phyloP scores from a whole-genome alignment of 2,329 filamentous ascomycete genomes.

The Ambrosiella xylebori region DNA sequence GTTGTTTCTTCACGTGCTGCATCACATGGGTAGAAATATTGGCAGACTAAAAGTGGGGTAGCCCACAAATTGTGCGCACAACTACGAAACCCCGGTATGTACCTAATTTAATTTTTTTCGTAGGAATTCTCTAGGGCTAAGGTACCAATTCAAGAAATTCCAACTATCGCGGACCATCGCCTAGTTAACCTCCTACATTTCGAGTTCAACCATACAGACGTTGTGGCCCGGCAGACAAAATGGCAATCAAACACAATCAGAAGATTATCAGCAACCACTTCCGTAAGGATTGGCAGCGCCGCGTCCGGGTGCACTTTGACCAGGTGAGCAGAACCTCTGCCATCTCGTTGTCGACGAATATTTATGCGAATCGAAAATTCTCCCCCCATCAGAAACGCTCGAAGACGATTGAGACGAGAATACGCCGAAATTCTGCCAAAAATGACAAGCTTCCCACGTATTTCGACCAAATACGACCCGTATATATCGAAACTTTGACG shows the following conservation, averaged over 20 bases:
- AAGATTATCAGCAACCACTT: slow-evolving; percentile 97
- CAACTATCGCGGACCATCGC: slow-evolving; percentile 13
- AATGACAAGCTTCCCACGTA: slow-evolving; percentile 1
- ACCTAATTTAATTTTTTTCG: slow-evolving; percentile 10
- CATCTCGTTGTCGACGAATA: slow-evolving; percentile 11
- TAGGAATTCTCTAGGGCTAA: slow-evolving; percentile 13
- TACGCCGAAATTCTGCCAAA: background rate
- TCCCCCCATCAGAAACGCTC: slow-evolving; percentile 1
- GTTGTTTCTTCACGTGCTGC: slow-evolving; percentile 8
- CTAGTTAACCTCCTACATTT: slow-evolving; percentile 11
- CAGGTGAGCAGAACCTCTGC: slow-evolving; percentile 43
- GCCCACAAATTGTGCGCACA: slow-evolving; percentile 12
- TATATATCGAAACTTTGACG: background rate
- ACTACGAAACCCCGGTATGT: slow-evolving; percentile 13
- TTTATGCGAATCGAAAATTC: slow-evolving; percentile 1
- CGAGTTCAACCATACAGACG: slow-evolving; percentile 12
- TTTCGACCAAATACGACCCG: background rate
- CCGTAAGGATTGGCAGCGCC: slow-evolving; percentile 99
- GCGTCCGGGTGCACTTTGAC: slow-evolving; percentile 98
- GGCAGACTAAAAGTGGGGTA: background rate
- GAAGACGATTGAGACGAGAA: slow-evolving; percentile 6
- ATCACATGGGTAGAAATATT: background rate
- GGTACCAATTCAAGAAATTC: slow-evolving; percentile 14
- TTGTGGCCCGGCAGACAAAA: slow-evolving; percentile 14
- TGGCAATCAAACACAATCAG: slow-evolving; percentile 99